phyloP scores from a whole-genome alignment of 805 yeast genomes.

The Blastobotrys mokoenaii region DNA sequence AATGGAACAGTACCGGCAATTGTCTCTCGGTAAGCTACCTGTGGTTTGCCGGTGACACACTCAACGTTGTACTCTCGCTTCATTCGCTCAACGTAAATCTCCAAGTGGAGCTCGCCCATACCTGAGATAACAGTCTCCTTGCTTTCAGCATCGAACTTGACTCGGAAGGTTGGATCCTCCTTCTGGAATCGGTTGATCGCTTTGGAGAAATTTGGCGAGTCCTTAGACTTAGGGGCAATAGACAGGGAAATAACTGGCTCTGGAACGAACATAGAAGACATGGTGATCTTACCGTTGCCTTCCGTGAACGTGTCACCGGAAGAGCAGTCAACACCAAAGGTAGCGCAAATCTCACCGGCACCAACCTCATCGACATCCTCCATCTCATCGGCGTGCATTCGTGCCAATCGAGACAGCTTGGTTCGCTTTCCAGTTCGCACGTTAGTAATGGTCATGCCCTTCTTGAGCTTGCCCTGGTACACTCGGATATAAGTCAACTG shows the following conservation, averaged over 20 bases:
- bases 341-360: conserved; percentile 98
- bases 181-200: conserved; percentile 97
- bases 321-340: conserved; percentile 97
- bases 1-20: conserved; percentile 63
- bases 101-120: conserved; percentile 97
- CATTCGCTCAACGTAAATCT: conserved; percentile 97
- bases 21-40: conserved; percentile 96
- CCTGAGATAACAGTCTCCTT: conserved; percentile 94
- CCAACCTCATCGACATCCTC: conserved; percentile 94
- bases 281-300: conserved; percentile 69
- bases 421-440: conserved; percentile 88
- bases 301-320: conserved; percentile 97
- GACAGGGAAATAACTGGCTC: conserved; percentile 96
- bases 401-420: conserved; percentile 85
- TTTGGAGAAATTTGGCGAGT: conserved; percentile 83
- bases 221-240: conserved; percentile 80
- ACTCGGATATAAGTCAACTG: conserved; percentile 95
- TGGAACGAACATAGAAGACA: conserved; percentile 98
- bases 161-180: conserved; percentile 98
- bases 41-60: conserved; percentile 93
- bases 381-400: conserved; percentile 99
- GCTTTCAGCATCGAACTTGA: conserved; percentile 78
- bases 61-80: conserved; percentile 94
- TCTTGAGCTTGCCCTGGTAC: conserved; percentile 89
- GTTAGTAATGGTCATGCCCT: conserved; percentile 83